Evolutionary conservation across 2,329 filamentous ascomycete genomes (phyloP).

Genomic region (Stenocarpella maydis): DNA sequence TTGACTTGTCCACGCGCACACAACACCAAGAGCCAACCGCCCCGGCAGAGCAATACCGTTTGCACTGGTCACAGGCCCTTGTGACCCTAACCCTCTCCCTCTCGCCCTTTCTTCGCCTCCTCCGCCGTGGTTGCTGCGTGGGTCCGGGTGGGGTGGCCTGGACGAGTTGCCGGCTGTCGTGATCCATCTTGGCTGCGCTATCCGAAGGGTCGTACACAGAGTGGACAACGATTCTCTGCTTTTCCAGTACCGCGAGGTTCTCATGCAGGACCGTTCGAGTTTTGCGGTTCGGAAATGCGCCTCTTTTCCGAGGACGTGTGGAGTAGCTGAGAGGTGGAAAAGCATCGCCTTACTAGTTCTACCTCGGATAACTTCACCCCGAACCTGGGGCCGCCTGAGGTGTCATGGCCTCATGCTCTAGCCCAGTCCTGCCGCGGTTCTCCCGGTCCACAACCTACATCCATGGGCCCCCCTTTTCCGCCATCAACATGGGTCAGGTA

Average conservation of each 20-base stretch:
- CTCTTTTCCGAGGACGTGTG: slow-evolving; percentile 9
- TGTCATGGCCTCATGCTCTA: background rate
- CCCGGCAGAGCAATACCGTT: slow-evolving; percentile 53
- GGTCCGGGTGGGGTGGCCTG: background rate
- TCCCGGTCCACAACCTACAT: background rate
- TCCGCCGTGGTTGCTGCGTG: slow-evolving; percentile 4
- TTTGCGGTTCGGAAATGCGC: slow-evolving; percentile 19
- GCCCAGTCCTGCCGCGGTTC: background rate
- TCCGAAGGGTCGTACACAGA: slow-evolving; percentile 14
- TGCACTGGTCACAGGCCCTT: slow-evolving; percentile 57
- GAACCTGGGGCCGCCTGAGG: slow-evolving; percentile 1
- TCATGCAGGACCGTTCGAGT: background rate
- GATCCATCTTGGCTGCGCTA: slow-evolving; percentile 25
- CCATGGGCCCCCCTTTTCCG: slow-evolving; percentile 13
- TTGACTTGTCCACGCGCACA: no score
- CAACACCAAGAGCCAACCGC: no score
- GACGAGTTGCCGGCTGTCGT: background rate
- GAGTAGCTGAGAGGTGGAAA: background rate
- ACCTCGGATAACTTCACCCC: slow-evolving; percentile 24
- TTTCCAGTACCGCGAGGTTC: slow-evolving; percentile 9
- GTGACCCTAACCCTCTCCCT: slow-evolving; percentile 52
- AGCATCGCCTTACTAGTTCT: background rate
- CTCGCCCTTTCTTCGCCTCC: slow-evolving; percentile 36
- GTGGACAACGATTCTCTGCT: background rate
- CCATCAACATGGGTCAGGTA: slow-evolving; percentile 6